Evolutionary conservation across 495 filamentous ascomycete genomes (phyloP), one percentile per base, ranked within the genome.

Genomic region (Lepidopterella palustris): DNA sequence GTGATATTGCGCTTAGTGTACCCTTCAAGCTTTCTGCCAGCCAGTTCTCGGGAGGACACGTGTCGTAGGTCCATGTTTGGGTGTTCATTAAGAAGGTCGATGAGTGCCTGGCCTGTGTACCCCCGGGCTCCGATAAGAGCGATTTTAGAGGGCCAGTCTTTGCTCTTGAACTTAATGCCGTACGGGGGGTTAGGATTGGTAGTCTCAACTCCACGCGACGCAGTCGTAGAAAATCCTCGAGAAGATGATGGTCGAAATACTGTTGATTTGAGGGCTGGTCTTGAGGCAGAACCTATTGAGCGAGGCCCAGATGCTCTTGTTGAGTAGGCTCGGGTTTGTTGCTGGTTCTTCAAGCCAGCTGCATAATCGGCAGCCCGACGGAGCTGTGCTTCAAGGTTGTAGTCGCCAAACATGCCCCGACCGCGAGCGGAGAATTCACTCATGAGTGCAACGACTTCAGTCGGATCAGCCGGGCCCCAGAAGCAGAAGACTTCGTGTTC

Each of bases 171-270:
- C 76, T 89, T 89, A 74, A 86, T 85, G 48, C 93, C 93, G n/a
- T 90, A 83, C n/a, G 92, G 93, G 21, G 92, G 92, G 77, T 97
- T 97, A 2, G 93, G 92, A 78, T 98, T 97, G 21, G 92, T 97
- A 50, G 87, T 88, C 29, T 60, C 60, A 23, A 60, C 56, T 13
- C 32, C 27, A 21, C 57, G 60, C 4, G 53, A 48, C 8, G 60
- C 57, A 18, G 45, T 56, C 27, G 87, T 84, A 20, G 82, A 75
- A 64, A 83, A 86, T 1, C 74, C 73, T 52, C 82, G 74, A 54
- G 63, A 54, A 5, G 58, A 58, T 9, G 55, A 42, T 23, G 59
- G 27, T 5, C 53, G 8, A 6, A 26, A 5, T 31, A 45, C 55
- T 45, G 23, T 57, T 0, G 60, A 13, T 25, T 32, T 47, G 15